These are phyloP conservation scores for Chlamydomonas reinhardtii DNA, from an alignment of 163 green algal species.

Conservation along the genomic window DNA sequence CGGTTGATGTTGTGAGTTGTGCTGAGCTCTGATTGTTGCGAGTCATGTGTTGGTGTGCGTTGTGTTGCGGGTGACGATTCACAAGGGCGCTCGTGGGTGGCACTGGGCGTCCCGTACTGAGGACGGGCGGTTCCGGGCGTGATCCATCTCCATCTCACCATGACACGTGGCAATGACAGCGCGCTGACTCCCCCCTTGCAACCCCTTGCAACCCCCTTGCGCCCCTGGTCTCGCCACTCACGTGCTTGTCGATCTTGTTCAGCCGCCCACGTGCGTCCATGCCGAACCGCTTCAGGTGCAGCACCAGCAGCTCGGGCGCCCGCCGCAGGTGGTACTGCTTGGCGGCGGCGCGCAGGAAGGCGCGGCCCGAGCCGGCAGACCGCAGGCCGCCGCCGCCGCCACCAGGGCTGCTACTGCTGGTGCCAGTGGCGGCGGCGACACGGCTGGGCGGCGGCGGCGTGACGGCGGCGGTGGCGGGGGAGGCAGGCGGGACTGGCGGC, in stretches of 20 bases:
- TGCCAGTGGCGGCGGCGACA: neutral
- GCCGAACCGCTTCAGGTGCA: conserved; percentile 77
- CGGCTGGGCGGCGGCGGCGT: neutral
- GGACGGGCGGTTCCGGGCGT: too few relatives aligned
- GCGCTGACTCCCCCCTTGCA: too few relatives aligned
- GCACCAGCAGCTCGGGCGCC: conserved; percentile 60
- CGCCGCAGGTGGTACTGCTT: conserved; percentile 28
- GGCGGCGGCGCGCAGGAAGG: conserved; percentile 14
- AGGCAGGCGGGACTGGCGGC: neutral
- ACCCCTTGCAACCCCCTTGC: too few relatives aligned
- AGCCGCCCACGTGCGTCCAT: conserved; percentile 49
- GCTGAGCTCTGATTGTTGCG: too few relatives aligned
- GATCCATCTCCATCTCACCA: too few relatives aligned
- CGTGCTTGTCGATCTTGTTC: conserved; percentile 45
- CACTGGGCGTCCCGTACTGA: too few relatives aligned
- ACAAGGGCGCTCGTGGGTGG: too few relatives aligned
- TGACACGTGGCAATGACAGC: too few relatives aligned
- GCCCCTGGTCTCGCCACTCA: neutral
- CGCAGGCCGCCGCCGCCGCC: neutral
- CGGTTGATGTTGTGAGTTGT: too few relatives aligned
- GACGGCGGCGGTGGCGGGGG: neutral
- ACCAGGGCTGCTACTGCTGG: neutral
- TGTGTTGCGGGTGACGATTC: too few relatives aligned
- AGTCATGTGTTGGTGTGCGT: too few relatives aligned
- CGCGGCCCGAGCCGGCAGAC: neutral